phyloP scores from a whole-genome alignment of 805 yeast species.

The Candida endomychidarum region DNA sequence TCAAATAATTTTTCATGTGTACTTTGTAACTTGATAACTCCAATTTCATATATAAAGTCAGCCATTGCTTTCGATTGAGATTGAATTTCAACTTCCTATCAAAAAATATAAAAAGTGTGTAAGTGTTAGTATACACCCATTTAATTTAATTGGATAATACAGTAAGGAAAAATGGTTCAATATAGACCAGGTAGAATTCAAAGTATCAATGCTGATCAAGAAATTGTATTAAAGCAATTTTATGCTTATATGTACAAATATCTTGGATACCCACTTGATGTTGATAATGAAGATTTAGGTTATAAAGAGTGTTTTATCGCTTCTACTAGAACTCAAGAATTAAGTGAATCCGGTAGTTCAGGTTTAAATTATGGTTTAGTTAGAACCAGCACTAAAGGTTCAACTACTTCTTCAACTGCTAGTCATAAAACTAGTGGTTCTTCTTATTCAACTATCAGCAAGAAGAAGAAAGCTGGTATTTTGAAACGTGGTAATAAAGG shows the following conservation, averaged over 20 bases:
- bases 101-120: too few relatives aligned
- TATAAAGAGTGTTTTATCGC: constrained; percentile 32
- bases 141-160: too few relatives aligned
- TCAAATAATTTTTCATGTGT: constrained; percentile 8
- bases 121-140: too few relatives aligned
- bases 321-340: constrained; percentile 20
- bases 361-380: constrained; percentile 20
- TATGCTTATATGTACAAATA: constrained; percentile 66
- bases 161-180: constrained; percentile 17
- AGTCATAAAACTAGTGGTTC: constrained; percentile 29
- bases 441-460: constrained; percentile 16
- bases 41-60: constrained; percentile 5
- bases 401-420: constrained; percentile 24
- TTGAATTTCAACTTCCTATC: not conserved
- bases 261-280: constrained; percentile 49
- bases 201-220: constrained; percentile 51
- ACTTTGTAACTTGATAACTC: not conserved
- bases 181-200: constrained; percentile 41
- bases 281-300: constrained; percentile 28
- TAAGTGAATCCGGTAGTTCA: constrained; percentile 16
- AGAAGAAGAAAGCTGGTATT: constrained; percentile 29
- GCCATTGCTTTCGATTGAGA: not conserved
- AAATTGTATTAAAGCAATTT: constrained; percentile 60
- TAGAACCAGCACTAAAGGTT: constrained; percentile 23
- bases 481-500: constrained; percentile 11